Conservation (phyloP, 306 rosid genomes). For the Luffa aegyptiaca region DNA sequence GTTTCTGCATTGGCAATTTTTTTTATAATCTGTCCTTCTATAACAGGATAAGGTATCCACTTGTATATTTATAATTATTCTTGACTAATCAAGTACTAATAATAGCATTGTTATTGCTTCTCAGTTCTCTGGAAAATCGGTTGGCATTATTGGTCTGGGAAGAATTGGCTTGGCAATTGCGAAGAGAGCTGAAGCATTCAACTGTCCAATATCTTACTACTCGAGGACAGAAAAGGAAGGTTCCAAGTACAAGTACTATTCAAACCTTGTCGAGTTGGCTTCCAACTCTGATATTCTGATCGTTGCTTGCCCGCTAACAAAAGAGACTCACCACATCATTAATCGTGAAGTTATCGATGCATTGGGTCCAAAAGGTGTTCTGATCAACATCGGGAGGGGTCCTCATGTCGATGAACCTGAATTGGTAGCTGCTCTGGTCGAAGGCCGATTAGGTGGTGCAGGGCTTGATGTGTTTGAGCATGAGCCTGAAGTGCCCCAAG, state of each 20-base stretch:
- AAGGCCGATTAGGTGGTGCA: slow-evolving; percentile 83
- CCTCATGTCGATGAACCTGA: slow-evolving; percentile 67
- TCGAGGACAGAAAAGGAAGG: slow-evolving; percentile 52
- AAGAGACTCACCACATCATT: slow-evolving; percentile 51
- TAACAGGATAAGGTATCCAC: neutral
- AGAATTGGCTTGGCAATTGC: slow-evolving; percentile 75
- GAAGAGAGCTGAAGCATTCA: slow-evolving; percentile 71
- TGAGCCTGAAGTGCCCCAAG: slow-evolving; percentile 71
- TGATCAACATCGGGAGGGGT: slow-evolving; percentile 84
- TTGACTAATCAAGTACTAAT: neutral
- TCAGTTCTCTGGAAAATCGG: slow-evolving; percentile 77
- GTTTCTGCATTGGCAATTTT: neutral
- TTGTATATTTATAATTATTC: neutral
- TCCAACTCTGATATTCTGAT: slow-evolving; percentile 58
- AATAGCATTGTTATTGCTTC: slow-evolving; percentile 9
- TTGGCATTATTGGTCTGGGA: slow-evolving; percentile 79
- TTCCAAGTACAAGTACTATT: slow-evolving; percentile 53
- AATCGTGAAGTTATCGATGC: slow-evolving; percentile 64
- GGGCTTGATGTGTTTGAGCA: slow-evolving; percentile 76
- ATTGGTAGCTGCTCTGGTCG: slow-evolving; percentile 57
- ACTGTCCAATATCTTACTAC: slow-evolving; percentile 50
- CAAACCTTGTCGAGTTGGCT: slow-evolving; percentile 65
- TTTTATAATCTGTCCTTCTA: neutral
- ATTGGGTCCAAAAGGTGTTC: slow-evolving; percentile 62
- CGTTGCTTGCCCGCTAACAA: slow-evolving; percentile 66